These are phyloP conservation scores for Daldinia sp. DNA, from an alignment of 2,329 filamentous ascomycete species.

Conservation along the genomic window DNA sequence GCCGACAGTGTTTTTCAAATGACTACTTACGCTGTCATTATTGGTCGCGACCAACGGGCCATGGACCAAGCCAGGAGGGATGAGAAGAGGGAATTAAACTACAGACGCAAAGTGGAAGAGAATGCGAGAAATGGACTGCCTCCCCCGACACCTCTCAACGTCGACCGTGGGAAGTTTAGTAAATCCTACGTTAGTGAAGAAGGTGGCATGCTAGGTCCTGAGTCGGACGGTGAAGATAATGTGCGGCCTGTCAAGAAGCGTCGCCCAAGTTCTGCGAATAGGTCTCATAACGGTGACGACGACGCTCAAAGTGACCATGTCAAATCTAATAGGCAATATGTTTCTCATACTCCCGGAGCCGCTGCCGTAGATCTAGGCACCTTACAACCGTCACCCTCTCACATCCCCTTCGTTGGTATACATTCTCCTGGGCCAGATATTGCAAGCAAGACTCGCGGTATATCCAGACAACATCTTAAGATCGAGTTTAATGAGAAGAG, in stretches of 20 bases:
- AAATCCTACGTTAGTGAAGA: conserved; percentile 77
- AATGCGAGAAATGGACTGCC: conserved; percentile 63
- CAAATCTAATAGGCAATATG: conserved; percentile 70
- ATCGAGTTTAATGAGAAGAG: conserved; percentile 76
- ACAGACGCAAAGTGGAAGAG: conserved; percentile 60
- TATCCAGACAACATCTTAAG: conserved; percentile 79
- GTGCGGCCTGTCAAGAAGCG: conserved; percentile 60
- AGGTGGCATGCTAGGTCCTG: conserved; percentile 75
- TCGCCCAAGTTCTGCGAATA: conserved; percentile 58
- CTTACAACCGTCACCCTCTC: conserved; percentile 70
- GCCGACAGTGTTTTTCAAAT: conserved; percentile 82
- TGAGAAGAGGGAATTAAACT: conserved; percentile 61
- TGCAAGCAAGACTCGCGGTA: conserved; percentile 74
- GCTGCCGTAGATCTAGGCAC: conserved; percentile 70
- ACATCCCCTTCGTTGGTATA: conserved; percentile 76
- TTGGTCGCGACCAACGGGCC: conserved; percentile 76
- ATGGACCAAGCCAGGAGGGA: conserved; percentile 66
- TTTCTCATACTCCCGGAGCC: conserved; percentile 70
- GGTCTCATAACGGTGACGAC: conserved; percentile 59
- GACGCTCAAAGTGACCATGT: conserved; percentile 57
- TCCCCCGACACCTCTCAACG: conserved; percentile 62
- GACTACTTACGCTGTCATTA: conserved; percentile 78
- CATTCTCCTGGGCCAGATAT: conserved; percentile 75
- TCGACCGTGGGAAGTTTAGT: conserved; percentile 67
- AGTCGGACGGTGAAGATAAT: conserved; percentile 67